A percentile compares a stretch with the other conserved stretches of the same genome.
phyloP scores from a whole-genome alignment of 2,329 filamentous ascomycete genomes.

The Ophiostoma himal-ulmi region DNA sequence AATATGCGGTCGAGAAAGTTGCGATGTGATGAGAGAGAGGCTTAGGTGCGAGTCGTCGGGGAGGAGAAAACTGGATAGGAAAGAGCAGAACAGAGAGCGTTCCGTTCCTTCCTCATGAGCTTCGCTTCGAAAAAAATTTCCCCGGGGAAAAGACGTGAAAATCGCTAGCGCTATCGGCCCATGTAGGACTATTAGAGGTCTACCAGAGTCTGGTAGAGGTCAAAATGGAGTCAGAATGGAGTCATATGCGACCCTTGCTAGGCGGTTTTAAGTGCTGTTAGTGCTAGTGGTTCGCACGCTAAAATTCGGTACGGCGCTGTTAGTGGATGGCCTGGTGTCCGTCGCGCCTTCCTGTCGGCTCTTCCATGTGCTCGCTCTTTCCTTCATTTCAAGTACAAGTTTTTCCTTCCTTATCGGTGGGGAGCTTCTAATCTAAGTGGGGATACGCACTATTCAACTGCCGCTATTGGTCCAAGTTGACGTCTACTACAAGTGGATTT shows the following conservation, averaged over 20 bases:
- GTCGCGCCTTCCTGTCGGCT: slow-evolving; percentile 6
- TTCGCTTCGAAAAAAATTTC: slow-evolving; percentile 20
- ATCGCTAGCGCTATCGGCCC: slow-evolving; percentile 23
- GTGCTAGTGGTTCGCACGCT: background rate
- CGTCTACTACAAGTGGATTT: background rate
- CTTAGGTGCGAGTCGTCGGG: background rate
- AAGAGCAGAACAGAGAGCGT: background rate
- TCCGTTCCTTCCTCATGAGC: slow-evolving; percentile 15
- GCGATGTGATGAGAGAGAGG: background rate
- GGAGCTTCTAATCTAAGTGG: slow-evolving; percentile 6
- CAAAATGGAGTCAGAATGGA: background rate
- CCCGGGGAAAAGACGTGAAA: slow-evolving; percentile 17
- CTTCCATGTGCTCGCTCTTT: slow-evolving; percentile 1
- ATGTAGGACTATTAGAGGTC: background rate
- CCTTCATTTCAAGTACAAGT: background rate
- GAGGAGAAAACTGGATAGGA: background rate
- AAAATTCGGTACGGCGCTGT: background rate
- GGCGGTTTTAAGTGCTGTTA: background rate
- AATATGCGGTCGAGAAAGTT: background rate
- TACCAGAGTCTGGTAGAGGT: background rate
- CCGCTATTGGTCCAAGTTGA: background rate
- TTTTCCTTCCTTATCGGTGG: slow-evolving; percentile 9
- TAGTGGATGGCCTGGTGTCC: background rate
- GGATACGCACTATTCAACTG: background rate
- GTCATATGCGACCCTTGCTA: background rate